phyloP scores from a whole-genome alignment of 805 yeast species.

The Komagataella phaffii region DNA sequence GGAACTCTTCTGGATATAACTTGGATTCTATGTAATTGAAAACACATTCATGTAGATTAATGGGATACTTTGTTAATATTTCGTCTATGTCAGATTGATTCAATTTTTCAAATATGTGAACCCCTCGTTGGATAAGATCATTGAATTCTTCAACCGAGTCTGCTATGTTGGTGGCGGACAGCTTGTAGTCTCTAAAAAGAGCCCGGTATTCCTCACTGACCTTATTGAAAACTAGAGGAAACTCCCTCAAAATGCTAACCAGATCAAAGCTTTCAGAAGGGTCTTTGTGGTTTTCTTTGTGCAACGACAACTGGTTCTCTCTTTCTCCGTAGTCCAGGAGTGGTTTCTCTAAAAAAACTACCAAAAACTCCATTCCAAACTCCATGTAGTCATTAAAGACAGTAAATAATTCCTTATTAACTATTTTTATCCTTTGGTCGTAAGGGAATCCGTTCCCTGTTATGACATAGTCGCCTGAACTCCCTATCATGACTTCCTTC shows the following conservation, averaged over 20 bases:
- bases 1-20: constrained; percentile 39
- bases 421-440: constrained; percentile 28
- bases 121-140: constrained; percentile 16
- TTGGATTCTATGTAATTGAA: constrained; percentile 63
- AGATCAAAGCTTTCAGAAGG: neutral
- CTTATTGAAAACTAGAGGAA: constrained; percentile 14
- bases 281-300: neutral
- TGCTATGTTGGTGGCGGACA: constrained; percentile 13
- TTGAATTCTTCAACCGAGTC: constrained; percentile 15
- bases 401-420: constrained; percentile 30
- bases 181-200: constrained; percentile 24
- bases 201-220: constrained; percentile 25
- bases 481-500: constrained; percentile 40
- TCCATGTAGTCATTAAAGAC: constrained; percentile 50
- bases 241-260: neutral
- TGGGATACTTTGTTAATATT: constrained; percentile 16
- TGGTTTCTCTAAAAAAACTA: constrained; percentile 45
- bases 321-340: constrained; percentile 27
- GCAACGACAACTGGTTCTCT: constrained; percentile 1
- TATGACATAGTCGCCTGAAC: constrained; percentile 27
- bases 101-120: constrained; percentile 18
- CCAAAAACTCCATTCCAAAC: constrained; percentile 38
- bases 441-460: constrained; percentile 47
- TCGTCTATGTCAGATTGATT: constrained; percentile 15
- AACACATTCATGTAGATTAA: constrained; percentile 39